Evolutionary conservation across 192 early-diverging fungal genomes (phyloP), one percentile per base, ranked within the genome.

Genomic region (Helicostylum pulchrum): DNA sequence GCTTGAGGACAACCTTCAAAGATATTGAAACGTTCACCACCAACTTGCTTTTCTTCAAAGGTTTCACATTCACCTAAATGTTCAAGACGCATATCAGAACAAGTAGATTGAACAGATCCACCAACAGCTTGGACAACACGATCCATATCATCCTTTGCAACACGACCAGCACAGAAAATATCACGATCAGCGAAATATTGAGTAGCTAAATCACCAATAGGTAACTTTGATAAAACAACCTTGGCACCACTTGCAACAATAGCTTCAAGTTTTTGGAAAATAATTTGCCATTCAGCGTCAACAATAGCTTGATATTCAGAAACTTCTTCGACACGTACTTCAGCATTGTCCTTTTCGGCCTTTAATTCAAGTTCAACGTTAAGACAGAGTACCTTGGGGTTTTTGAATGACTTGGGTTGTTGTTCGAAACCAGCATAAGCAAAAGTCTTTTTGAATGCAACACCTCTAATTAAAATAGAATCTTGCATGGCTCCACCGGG

Each of bases 131-230:
- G 88, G 65, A 96, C 89, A 31, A 94, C 93, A 64, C 97, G 94
- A 55, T 89, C 85, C 64, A 99, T 74, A 73, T 99, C 97, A 64
- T 93, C 95, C 68, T 85, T 88, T 49, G 93, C 70, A 42, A 99
- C 97, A 73, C 97, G 92, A 46, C 97, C 97, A 32, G 97, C 97
- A 74, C 97, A 99, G 80, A 99, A 99, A 72, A 99, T 94, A 73
- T 94, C 91, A 60, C 97, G 92, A 74, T 99, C 97, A 56, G 97
- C 97, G 88, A 99, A 99, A 85, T 97, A 99, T 78, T 99, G 97
- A 26, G 97, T 99, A 31, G 95, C 97, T 66, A 99, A 77, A 80
- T 99, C 97, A 71, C 97, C 97, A 65, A 99, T 99, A 12, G 97
- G 97, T 62, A 99, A 79, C 70, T 93, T 94, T 62, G 95, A 98